A percentile compares a stretch with the other conserved stretches of the same genome.
Evolutionary conservation across 108 stramenopile species (phyloP).

Genomic region (Epithemia pelagica): DNA sequence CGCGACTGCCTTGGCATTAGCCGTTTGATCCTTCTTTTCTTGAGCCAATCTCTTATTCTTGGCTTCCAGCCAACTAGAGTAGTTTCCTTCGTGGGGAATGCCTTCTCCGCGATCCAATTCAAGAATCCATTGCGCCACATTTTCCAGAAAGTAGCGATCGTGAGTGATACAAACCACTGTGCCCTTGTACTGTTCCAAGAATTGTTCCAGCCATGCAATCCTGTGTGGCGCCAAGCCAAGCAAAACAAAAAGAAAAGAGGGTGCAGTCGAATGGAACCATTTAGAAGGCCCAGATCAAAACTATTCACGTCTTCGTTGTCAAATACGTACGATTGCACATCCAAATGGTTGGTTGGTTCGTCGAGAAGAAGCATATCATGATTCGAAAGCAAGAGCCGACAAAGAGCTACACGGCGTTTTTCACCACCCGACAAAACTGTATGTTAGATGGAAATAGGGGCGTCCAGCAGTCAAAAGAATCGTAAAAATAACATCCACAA

Average conservation of each 20-base stretch:
- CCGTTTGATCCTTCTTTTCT: conserved; percentile 80
- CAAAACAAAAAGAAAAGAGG: too few species aligned
- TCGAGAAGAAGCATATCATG: conserved; percentile 91
- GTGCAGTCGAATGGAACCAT: too few species aligned
- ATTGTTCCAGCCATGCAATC: conserved; percentile 85
- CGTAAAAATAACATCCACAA: too few species aligned
- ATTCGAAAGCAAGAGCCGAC: conserved; percentile 72
- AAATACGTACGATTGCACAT: conserved; percentile 10
- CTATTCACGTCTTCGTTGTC: too few species aligned
- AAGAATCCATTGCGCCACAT: conserved; percentile 93
- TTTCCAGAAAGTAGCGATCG: conserved; percentile 95
- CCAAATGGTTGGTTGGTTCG: conserved; percentile 57
- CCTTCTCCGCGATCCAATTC: conserved; percentile 92
- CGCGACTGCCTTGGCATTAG: conserved; percentile 72
- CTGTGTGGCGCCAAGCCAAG: too few species aligned
- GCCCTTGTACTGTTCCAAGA: conserved; percentile 83
- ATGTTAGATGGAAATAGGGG: too few species aligned
- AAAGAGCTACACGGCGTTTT: conserved; percentile 90
- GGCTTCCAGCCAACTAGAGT: conserved; percentile 86
- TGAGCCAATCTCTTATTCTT: conserved; percentile 81
- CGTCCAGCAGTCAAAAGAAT: too few species aligned
- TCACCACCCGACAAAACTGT: conserved; percentile 90
- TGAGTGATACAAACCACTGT: conserved; percentile 95
- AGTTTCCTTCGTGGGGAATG: conserved; percentile 93
- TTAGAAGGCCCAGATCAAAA: too few species aligned